Evolutionary conservation across 495 filamentous ascomycete species (phyloP), one percentile per base, ranked within the genome.

Genomic region (Glutinoglossum americanum): DNA sequence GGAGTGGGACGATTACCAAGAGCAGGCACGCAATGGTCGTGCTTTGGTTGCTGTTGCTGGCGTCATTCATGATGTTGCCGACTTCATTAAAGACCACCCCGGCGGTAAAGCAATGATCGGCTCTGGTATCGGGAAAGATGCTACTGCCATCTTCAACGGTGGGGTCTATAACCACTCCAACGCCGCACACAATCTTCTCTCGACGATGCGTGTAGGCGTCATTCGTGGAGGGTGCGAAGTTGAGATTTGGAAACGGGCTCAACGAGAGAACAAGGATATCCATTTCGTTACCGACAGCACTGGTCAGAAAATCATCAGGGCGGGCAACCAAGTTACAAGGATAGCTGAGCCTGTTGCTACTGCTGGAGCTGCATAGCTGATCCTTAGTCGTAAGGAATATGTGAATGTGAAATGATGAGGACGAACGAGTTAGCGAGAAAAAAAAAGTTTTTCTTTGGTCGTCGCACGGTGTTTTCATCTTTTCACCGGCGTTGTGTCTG

Each of bases 251-350:
- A 59, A 60, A 49, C 59, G 59, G 13, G 59, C 44, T 44, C 55
- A 59, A 27, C 55, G 55, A 17, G 59, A 61, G 57, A 59, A 59
- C 45, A 61, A 61, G 48, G 59, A 61, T 39, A 75, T 80, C 51
- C 77, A 81, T 55, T 80, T 83, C 57, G 76, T 90, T 61, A 86
- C 83, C 63, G 93, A 97, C 66, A 82, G 78, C 8, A 72, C 79
- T 41, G 92, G 90, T 39, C 79, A 86, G 65, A 80, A 81, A 56
- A 87, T 98, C 63, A 78, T 95, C 64, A 84, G 93, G 27, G 92
- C 92, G 54, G 93, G 93, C 47, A 76, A 81, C 62, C 92, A 98
- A 71, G 76, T 85, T 59, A 98, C 92, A 55, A 87, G 87, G 69
- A 82, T 97, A 9, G 65, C 73, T 1, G 77, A 85, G 60, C 86